Conservation (phyloP, 768 basidiomycete genomes). For the Rhodotorula kratochvilovae region DNA sequence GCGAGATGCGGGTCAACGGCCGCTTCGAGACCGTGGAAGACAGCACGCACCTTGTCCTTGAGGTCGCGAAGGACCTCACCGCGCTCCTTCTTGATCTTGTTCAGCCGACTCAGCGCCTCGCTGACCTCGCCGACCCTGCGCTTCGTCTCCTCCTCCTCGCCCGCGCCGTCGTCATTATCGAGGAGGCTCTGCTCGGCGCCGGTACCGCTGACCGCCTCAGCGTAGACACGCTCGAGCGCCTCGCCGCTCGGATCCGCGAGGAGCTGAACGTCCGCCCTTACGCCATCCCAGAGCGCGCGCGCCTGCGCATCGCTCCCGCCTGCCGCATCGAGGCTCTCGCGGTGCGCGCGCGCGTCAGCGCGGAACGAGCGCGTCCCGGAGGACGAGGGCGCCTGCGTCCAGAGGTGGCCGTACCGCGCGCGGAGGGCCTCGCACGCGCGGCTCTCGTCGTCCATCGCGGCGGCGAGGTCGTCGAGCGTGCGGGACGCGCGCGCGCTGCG, state of each 20-base stretch:
- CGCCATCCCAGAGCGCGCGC: conserved; percentile 63
- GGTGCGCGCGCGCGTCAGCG: conserved; percentile 72
- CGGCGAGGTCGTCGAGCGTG: conserved; percentile 61
- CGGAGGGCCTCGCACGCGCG: conserved; percentile 70
- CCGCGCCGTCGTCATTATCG: conserved; percentile 59
- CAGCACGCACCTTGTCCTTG: conserved; percentile 74
- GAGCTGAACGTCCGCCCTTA: conserved; percentile 61
- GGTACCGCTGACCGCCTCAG: conserved; percentile 56
- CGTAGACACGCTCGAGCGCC: conserved; percentile 47
- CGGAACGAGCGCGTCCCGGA: conserved; percentile 65
- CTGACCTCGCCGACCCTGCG: conserved; percentile 69
- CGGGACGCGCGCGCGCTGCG: conserved; percentile 59
- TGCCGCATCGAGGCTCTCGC: conserved; percentile 68
- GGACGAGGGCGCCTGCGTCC: conserved; percentile 80
- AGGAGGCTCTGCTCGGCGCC: conserved; percentile 53
- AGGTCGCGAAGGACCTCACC: conserved; percentile 83
- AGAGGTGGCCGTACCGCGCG: conserved; percentile 78
- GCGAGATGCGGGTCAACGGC: neutral
- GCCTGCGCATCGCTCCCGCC: conserved; percentile 74
- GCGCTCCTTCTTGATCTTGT: conserved; percentile 78
- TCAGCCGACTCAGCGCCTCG: conserved; percentile 68
- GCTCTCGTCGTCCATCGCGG: conserved; percentile 73
- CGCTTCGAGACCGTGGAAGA: neutral
- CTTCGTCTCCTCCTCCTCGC: conserved; percentile 62
- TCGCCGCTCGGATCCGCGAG: conserved; percentile 56